Evolutionary conservation across 371 early-diverging fungal species (phyloP), one percentile per base, ranked within the genome.

Genomic region (Mucor sp.): DNA sequence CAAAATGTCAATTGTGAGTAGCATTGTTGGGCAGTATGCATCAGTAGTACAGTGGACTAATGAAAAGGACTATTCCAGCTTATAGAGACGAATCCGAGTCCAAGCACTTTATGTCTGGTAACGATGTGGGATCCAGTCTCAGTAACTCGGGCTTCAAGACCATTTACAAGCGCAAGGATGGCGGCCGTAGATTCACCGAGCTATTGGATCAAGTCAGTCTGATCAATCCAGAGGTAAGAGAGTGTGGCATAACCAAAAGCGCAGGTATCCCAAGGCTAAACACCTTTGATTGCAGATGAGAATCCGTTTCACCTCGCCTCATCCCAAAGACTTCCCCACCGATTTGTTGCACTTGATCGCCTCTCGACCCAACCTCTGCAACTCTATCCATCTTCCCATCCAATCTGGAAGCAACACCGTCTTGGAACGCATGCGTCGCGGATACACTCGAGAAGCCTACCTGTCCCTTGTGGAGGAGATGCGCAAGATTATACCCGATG

Each of bases 311-410:
- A 92, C 93, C 9, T 91, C 91, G 32, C 93, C 93, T 23, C 93
- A 93, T 70, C 93, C 93, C 28, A 93, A 93, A 75, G 93, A 93
- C 70, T 93, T 93, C 63, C 93, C 93, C 17, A 88, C 87, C 19
- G 90, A 90, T 41, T 74, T 93, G 17, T 66, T 93, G 59, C 78
- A 88, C 59, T 69, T 90, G 28, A 92, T 93, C 61, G 85, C 87
- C 11, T 85, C 84, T 58, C 72, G 84, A 64, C 83, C 88, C 23
- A 93, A 93, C 63, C 75, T 93, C 17, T 91, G 91, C 75, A 88
- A 88, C n/a, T 86, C 87, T 27, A 77, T 93, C 32, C 93, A 93
- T 71, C 74, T 93, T 72, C 93, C 93, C 3, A 85, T 90, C 47
- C 93, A 93, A 68, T 89, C 90, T 1, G 93, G 93, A 4, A 90